These are phyloP conservation scores for Tranzscheliella williamsii DNA, from an alignment of 1,284 basidiomycete genomes.

Conservation along the genomic window DNA sequence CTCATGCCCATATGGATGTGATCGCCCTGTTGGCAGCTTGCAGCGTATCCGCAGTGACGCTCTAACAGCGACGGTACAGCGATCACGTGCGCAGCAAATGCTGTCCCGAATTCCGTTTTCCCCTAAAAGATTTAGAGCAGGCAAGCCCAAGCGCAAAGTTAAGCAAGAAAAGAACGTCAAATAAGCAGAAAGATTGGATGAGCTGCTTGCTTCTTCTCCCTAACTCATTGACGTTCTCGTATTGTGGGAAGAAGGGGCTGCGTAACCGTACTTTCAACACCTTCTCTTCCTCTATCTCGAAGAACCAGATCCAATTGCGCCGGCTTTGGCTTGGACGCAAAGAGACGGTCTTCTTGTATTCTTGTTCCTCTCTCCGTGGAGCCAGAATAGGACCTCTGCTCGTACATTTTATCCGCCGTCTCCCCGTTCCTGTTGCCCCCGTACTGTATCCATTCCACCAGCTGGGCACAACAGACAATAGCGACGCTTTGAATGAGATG, in stretches of 20 bases:
- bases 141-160: background rate
- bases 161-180: background rate
- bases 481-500: background rate
- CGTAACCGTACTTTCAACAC: slow-evolving; percentile 2
- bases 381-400: slow-evolving; percentile 36
- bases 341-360: slow-evolving; percentile 28
- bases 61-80: background rate
- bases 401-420: slow-evolving; percentile 13
- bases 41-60: background rate
- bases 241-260: slow-evolving; percentile 46
- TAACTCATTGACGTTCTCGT: slow-evolving; percentile 49
- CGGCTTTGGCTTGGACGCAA: slow-evolving; percentile 6
- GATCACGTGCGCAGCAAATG: background rate
- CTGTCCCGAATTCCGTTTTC: background rate
- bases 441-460: background rate
- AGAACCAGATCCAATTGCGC: slow-evolving; percentile 33
- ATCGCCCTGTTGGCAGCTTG: background rate
- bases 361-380: slow-evolving; percentile 8
- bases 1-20: background rate
- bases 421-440: too few species aligned
- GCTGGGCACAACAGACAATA: background rate
- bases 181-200: background rate
- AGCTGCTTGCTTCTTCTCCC: slow-evolving; percentile 22
- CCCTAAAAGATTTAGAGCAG: background rate
- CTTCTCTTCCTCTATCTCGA: slow-evolving; percentile 48